phyloP scores from a whole-genome alignment of 768 basidiomycete genomes.

The Pholiota conissans region DNA sequence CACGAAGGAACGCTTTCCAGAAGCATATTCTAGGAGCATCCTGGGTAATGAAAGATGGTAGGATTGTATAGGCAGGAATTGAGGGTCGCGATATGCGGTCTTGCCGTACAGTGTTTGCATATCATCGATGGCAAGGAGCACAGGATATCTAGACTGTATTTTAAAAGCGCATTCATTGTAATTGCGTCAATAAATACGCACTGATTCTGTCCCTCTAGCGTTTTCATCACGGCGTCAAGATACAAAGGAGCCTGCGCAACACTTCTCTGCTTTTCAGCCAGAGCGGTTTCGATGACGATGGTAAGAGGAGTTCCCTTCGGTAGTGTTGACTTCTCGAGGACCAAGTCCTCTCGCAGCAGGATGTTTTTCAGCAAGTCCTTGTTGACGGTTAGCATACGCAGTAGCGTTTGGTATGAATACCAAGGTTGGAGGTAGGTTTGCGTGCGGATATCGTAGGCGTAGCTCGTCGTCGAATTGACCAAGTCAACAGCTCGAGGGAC shows the following conservation, averaged over 20 bases:
- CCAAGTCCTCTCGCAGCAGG: slow-evolving; percentile 37
- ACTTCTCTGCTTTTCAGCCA: slow-evolving; percentile 45
- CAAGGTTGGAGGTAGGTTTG: slow-evolving; percentile 75
- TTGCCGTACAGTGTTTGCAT: slow-evolving; percentile 77
- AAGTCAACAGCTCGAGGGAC: slow-evolving; percentile 65
- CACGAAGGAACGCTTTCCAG: slow-evolving; percentile 70
- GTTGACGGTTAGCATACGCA: slow-evolving; percentile 65
- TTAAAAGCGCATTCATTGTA: not conserved
- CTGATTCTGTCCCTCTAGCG: slow-evolving; percentile 65
- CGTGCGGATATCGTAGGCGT: slow-evolving; percentile 73
- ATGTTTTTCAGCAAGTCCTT: slow-evolving; percentile 40
- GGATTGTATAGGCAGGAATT: slow-evolving; percentile 64
- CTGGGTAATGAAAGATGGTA: slow-evolving; percentile 82
- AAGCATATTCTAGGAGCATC: slow-evolving; percentile 73
- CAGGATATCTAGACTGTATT: slow-evolving; percentile 54
- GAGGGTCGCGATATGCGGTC: slow-evolving; percentile 72
- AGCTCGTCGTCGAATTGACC: slow-evolving; percentile 74
- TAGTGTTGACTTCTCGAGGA: slow-evolving; percentile 48
- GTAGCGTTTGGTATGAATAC: slow-evolving; percentile 62
- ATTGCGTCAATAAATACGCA: slow-evolving; percentile 32
- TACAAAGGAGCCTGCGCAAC: slow-evolving; percentile 46
- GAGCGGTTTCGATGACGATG: slow-evolving; percentile 58
- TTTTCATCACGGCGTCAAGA: slow-evolving; percentile 56
- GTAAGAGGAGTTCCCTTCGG: slow-evolving; percentile 48
- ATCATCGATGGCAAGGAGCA: slow-evolving; percentile 85